Conservation (phyloP, 2,329 filamentous ascomycete species). For the Colletotrichum eremochloae region DNA sequence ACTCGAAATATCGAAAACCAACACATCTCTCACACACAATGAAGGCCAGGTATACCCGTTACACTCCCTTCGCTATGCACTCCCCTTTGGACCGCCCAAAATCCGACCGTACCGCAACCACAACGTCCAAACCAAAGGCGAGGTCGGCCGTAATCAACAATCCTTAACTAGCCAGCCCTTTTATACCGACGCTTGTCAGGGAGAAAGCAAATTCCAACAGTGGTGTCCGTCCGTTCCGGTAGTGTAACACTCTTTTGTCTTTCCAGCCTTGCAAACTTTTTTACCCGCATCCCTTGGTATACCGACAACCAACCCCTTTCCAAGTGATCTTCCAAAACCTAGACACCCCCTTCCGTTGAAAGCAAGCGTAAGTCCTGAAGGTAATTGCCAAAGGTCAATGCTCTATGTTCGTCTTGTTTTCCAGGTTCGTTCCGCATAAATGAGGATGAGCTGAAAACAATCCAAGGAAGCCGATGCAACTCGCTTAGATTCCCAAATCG, state of each 20-base stretch:
- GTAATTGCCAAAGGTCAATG: slow-evolving; percentile 60
- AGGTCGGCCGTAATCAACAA: slow-evolving; percentile 41
- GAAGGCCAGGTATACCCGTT: slow-evolving; percentile 55
- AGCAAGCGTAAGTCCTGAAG: slow-evolving; percentile 59
- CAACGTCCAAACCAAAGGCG: slow-evolving; percentile 46
- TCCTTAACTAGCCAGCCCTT: slow-evolving; percentile 42
- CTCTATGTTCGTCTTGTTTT: slow-evolving; percentile 60
- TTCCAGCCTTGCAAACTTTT: slow-evolving; percentile 58
- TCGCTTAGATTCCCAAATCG: slow-evolving; percentile 41
- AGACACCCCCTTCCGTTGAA: slow-evolving; percentile 54
- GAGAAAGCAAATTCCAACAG: slow-evolving; percentile 48
- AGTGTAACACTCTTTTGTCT: slow-evolving; percentile 54
- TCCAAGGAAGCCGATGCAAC: slow-evolving; percentile 48
- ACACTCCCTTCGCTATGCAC: slow-evolving; percentile 61
- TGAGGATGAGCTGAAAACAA: slow-evolving; percentile 46
- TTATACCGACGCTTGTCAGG: slow-evolving; percentile 44
- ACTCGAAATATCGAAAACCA: slow-evolving; percentile 34
- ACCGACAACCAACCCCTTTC: slow-evolving; percentile 48
- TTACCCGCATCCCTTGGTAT: slow-evolving; percentile 49
- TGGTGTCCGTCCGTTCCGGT: slow-evolving; percentile 46
- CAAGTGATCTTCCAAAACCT: slow-evolving; percentile 59
- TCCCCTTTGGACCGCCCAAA: slow-evolving; percentile 41
- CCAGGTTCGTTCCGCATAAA: slow-evolving; percentile 52
- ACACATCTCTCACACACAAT: slow-evolving; percentile 50
- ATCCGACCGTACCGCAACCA: slow-evolving; percentile 47